Evolutionary conservation across 2,329 filamentous ascomycete species (phyloP), one percentile per base, ranked within the genome.

Genomic region (Annulohypoxylon truncatum): DNA sequence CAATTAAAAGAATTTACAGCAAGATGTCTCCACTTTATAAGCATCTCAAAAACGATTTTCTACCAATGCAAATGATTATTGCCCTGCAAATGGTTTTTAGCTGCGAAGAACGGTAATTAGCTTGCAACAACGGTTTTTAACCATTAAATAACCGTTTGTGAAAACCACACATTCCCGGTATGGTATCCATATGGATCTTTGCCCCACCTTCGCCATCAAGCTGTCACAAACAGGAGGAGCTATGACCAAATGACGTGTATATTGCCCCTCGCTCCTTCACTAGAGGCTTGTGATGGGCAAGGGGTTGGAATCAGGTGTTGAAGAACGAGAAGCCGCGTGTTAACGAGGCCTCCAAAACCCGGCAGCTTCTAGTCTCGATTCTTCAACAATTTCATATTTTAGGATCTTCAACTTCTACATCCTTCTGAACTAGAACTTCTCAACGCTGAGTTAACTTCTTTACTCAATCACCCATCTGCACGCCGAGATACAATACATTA

Each of bases 171-270:
- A n/a, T n/a, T n/a, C n/a, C n/a, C n/a, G n/a, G n/a, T n/a, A n/a
- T n/a, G n/a, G n/a, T n/a, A n/a, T n/a, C n/a, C n/a, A n/a, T n/a
- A n/a, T n/a, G n/a, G n/a, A 35, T 35, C 35, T 15, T 18, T 18
- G 35, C 50, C 24, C 52, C 53, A 47, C 38, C 15, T 28, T 24
- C 38, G 42, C 38, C 52, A 55, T 35, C 20, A 53, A 15, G 33
- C 51, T 29, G 40, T 33, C 20, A 42, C 20, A 22, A 29, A 50
- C 18, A 15, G 29, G 33, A 20, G 24, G 50, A 56, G 55, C 61
- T 67, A 65, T 57, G 55, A 26, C 46, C 53, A 28, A 63, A 70
- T 70, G 68, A 70, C 68, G 68, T 70, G 66, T 64, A 57, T 68
- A 44, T 70, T 70, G 66, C 68, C 68, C 68, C 68, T 70, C 64